A percentile compares a stretch with the other conserved stretches of the same genome.
Evolutionary conservation across 768 basidiomycete species (phyloP).

Genomic region (Gymnopilus dilepis): DNA sequence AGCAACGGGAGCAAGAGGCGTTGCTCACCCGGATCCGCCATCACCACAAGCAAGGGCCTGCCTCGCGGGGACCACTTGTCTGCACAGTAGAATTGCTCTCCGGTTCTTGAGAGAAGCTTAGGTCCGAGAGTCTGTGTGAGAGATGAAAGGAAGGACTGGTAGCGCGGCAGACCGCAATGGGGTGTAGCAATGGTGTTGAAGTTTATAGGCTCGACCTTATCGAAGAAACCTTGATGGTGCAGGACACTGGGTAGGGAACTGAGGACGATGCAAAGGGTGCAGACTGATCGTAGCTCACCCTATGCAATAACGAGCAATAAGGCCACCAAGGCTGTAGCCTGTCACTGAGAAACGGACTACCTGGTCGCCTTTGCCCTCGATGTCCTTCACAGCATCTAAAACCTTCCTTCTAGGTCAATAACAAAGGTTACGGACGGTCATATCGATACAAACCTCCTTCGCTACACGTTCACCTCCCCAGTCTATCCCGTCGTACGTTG

Average conservation of each 20-base stretch:
- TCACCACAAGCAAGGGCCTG: constrained; percentile 70
- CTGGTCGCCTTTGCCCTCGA: constrained; percentile 56
- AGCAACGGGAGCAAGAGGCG: not conserved
- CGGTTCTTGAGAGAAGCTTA: constrained; percentile 75
- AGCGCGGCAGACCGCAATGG: constrained; percentile 74
- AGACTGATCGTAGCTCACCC: constrained; percentile 50
- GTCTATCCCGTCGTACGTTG: constrained; percentile 85
- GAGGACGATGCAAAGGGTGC: not conserved
- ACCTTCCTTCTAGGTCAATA: constrained; percentile 45
- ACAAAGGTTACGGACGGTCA: not conserved
- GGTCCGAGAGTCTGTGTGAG: constrained; percentile 64
- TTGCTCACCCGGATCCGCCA: constrained; percentile 77
- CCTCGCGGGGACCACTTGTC: constrained; percentile 78
- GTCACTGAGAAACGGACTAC: constrained; percentile 76
- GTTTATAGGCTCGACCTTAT: constrained; percentile 71
- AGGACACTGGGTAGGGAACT: constrained; percentile 53
- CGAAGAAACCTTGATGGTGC: constrained; percentile 73
- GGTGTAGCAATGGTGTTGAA: constrained; percentile 88
- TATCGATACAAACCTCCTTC: constrained; percentile 61
- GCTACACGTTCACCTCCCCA: constrained; percentile 84
- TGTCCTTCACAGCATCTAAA: constrained; percentile 53
- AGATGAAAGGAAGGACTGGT: constrained; percentile 62
- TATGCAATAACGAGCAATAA: constrained; percentile 79
- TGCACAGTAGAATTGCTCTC: constrained; percentile 75
- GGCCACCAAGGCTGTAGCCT: constrained; percentile 84